These are phyloP conservation scores for Colletotrichum spinosum DNA, from an alignment of 2,329 filamentous ascomycete species.

Conservation along the genomic window DNA sequence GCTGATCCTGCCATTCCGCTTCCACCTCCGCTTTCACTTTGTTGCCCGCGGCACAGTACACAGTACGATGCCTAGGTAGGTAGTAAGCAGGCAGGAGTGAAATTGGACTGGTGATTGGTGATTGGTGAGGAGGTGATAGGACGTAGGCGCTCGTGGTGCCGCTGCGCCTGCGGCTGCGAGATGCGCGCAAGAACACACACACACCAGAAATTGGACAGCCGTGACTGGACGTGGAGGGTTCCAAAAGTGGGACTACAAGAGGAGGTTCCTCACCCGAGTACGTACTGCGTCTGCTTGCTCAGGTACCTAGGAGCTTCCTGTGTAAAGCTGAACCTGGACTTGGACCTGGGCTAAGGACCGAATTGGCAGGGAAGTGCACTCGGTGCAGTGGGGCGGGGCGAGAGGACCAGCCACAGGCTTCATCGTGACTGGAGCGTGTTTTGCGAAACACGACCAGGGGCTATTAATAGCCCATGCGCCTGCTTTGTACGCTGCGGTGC, in stretches of 20 bases:
- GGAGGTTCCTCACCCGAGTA: background rate
- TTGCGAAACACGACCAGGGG: constrained; percentile 34
- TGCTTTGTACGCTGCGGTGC: background rate
- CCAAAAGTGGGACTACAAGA: background rate
- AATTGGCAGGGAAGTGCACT: background rate
- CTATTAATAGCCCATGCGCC: constrained; percentile 37
- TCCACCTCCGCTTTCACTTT: too few relatives aligned
- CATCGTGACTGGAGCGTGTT: constrained; percentile 36
- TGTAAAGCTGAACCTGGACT: too few relatives aligned
- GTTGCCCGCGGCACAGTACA: too few relatives aligned
- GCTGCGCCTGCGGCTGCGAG: too few relatives aligned
- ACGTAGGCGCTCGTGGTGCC: too few relatives aligned
- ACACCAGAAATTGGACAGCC: background rate
- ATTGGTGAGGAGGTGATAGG: background rate
- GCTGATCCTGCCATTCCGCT: too few relatives aligned
- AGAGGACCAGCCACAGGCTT: constrained; percentile 22
- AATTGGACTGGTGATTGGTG: background rate
- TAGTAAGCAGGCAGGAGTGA: background rate
- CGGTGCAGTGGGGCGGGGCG: background rate
- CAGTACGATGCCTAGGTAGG: too few relatives aligned
- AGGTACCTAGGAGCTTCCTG: too few relatives aligned
- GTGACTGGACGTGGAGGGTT: too few relatives aligned
- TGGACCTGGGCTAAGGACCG: background rate
- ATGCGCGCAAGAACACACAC: background rate
- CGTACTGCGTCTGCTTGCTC: too few relatives aligned